phyloP scores from a whole-genome alignment of 2,329 filamentous ascomycete genomes.

The Neospermospora avenae region DNA sequence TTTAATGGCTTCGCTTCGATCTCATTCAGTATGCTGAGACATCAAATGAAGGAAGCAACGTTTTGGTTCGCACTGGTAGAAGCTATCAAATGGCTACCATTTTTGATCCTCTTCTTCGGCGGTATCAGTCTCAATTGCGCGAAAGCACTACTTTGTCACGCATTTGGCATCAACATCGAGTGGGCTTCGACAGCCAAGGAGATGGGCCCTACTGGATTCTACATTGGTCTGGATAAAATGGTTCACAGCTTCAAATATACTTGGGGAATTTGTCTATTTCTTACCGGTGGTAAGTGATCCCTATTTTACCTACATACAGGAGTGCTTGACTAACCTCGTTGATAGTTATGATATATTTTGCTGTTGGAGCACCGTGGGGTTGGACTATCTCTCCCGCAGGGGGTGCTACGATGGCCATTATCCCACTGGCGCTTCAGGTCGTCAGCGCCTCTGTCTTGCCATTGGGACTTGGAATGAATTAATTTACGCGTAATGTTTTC shows the following conservation, averaged over 20 bases:
- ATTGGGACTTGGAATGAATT: background rate
- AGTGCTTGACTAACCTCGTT: background rate
- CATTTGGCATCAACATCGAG: constrained; percentile 41
- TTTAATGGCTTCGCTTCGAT: constrained; percentile 46
- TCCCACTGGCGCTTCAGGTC: constrained; percentile 45
- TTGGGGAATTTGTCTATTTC: constrained; percentile 29
- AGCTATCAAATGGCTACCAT: constrained; percentile 50
- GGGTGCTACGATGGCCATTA: constrained; percentile 46
- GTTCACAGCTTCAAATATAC: constrained; percentile 54
- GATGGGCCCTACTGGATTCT: constrained; percentile 52
- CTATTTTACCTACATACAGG: no score
- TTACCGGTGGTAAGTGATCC: constrained; percentile 6
- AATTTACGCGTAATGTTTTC: background rate
- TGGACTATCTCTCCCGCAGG: constrained; percentile 56
- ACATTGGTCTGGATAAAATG: constrained; percentile 52
- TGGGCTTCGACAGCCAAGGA: constrained; percentile 57
- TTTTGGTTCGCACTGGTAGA: constrained; percentile 41
- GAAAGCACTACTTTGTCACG: constrained; percentile 39
- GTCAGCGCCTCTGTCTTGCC: background rate
- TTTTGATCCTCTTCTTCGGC: constrained; percentile 41
- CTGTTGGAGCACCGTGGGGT: constrained; percentile 26
- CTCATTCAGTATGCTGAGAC: constrained; percentile 20
- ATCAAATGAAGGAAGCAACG: constrained; percentile 13
- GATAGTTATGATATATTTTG: constrained; percentile 27
- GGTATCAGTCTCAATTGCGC: constrained; percentile 42